Percentiles rank a stretch among this genome's conserved stretches.
phyloP scores from a whole-genome alignment of 192 early-diverging fungal genomes.

The Podila clonocystis region DNA sequence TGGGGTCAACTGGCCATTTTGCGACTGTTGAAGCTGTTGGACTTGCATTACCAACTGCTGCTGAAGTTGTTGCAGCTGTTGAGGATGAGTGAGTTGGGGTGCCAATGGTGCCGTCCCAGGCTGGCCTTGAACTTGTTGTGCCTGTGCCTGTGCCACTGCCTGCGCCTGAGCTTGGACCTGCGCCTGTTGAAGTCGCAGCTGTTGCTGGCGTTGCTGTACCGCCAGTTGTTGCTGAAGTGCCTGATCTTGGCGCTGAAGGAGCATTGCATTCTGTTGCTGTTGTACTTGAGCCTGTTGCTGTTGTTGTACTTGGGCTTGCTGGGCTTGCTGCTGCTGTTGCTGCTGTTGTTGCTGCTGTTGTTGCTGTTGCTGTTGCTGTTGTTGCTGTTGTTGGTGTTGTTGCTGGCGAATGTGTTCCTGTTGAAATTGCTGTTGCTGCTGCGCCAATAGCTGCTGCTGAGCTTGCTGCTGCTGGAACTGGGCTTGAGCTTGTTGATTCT shows the following conservation, averaged over 20 bases:
- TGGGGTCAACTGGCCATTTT: constrained; percentile 13
- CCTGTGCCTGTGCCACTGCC: background rate
- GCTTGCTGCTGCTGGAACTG: constrained; percentile 9
- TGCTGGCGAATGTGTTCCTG: constrained; percentile 27
- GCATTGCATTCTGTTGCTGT: constrained; percentile 4
- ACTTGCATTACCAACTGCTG: constrained; percentile 20
- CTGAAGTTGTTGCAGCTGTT: constrained; percentile 8
- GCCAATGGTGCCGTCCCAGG: background rate
- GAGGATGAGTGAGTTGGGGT: background rate
- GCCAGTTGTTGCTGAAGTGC: constrained; percentile 9
- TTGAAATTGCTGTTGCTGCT: constrained; percentile 9
- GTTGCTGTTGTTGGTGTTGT: constrained; percentile 5
- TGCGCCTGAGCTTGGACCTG: background rate
- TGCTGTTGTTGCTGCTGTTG: background rate
- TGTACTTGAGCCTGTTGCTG: too few relatives aligned
- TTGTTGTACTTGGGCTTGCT: too few relatives aligned
- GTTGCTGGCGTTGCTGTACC: constrained; percentile 5
- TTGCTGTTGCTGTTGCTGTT: constrained; percentile 1
- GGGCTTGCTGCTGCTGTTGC: constrained; percentile 12
- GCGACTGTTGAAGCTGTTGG: constrained; percentile 17
- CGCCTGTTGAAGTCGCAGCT: constrained; percentile 13
- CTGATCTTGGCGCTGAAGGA: constrained; percentile 12
- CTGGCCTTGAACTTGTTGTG: background rate
- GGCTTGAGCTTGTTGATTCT: background rate
- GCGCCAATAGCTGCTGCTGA: constrained; percentile 21